Evolutionary conservation across 2,329 filamentous ascomycete species (phyloP).

Genomic region (Grosmannia penicillata): DNA sequence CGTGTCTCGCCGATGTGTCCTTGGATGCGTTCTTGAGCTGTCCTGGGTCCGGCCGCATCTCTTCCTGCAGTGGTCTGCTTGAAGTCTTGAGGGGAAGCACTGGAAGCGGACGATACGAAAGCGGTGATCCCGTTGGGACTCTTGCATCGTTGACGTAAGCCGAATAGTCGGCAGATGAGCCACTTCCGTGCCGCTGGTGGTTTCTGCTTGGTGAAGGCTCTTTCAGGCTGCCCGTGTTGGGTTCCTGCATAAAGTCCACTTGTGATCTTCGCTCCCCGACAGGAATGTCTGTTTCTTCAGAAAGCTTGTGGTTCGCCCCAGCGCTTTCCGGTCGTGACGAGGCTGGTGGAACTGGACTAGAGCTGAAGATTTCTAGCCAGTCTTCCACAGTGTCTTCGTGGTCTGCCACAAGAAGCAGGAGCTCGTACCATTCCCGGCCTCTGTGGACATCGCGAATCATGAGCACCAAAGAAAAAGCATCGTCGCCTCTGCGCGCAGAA

Average conservation of each 20-base stretch:
- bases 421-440: constrained; percentile 64
- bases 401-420: constrained; percentile 63
- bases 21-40: constrained; percentile 16
- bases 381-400: constrained; percentile 66
- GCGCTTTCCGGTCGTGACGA: background rate
- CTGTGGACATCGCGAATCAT: constrained; percentile 58
- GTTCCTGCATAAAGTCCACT: constrained; percentile 3
- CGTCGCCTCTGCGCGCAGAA: constrained; percentile 66
- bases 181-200: constrained; percentile 13
- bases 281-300: constrained; percentile 18
- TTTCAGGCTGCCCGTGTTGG: background rate
- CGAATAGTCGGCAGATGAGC: constrained; percentile 10
- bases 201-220: constrained; percentile 14
- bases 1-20: background rate
- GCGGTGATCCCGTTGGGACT: too few species aligned
- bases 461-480: constrained; percentile 57
- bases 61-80: constrained; percentile 20
- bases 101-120: background rate
- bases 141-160: background rate
- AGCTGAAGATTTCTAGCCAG: constrained; percentile 70
- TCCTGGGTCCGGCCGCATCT: constrained; percentile 22
- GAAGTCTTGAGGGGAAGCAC: constrained; percentile 9
- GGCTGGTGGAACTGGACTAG: constrained; percentile 25
- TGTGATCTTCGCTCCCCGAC: constrained; percentile 21
- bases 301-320: background rate